Evolutionary conservation across 2,329 filamentous ascomycete species (phyloP).

Genomic region (Phialemonium atrogriseum): DNA sequence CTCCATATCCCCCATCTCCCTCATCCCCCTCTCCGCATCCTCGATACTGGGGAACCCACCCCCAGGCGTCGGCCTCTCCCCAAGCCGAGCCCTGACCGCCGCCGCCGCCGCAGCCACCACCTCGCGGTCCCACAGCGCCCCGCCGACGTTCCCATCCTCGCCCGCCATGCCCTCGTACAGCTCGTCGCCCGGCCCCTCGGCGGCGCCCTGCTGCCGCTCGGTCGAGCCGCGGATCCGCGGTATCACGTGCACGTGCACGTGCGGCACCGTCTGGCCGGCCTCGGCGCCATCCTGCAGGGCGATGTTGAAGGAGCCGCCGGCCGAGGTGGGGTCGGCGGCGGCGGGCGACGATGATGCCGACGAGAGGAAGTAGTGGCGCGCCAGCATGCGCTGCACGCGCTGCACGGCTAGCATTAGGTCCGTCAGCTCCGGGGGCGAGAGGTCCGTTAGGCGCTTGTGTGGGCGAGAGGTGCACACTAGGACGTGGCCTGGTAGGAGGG

Average conservation of each 20-base stretch:
- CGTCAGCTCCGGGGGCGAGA: conserved; percentile 59
- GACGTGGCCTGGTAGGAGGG: conserved; percentile 85
- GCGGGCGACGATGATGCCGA: conserved; percentile 4
- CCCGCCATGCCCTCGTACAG: conserved; percentile 78
- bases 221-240: conserved; percentile 56
- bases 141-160: conserved; percentile 76
- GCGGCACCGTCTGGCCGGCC: conserved; percentile 87
- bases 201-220: conserved; percentile 19
- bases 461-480: conserved; percentile 70
- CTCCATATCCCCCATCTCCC: conserved; percentile 68
- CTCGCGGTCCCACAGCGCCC: conserved; percentile 52
- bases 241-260: conserved; percentile 90
- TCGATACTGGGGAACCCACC: conserved; percentile 62
- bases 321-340: conserved; percentile 7
- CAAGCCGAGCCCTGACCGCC: conserved; percentile 8
- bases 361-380: conserved; percentile 41
- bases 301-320: conserved; percentile 76
- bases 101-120: conserved; percentile 13
- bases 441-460: conserved; percentile 67
- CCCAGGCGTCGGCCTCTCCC: conserved; percentile 35
- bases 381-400: conserved; percentile 69
- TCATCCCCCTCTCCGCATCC: conserved; percentile 58
- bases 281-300: conserved; percentile 89
- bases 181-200: conserved; percentile 50
- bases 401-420: conserved; percentile 88